Percentiles rank a stretch among this genome's conserved stretches.
Conservation (phyloP, 768 basidiomycete genomes). For the Collybiopsis confluens region DNA sequence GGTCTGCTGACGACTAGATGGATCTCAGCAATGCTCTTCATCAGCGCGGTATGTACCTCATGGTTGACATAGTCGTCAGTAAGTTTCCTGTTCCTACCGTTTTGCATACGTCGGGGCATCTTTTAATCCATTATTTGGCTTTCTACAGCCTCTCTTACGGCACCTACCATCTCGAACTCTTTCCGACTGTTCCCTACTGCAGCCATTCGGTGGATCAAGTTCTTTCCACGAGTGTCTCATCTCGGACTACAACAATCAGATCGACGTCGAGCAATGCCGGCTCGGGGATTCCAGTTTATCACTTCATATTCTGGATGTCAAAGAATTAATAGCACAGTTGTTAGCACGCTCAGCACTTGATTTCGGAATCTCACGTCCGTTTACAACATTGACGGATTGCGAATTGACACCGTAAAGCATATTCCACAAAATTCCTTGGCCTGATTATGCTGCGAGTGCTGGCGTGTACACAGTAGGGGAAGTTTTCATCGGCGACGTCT, state of each 20-base stretch:
- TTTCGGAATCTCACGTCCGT: constrained; percentile 48
- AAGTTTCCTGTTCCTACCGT: no score
- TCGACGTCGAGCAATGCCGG: constrained; percentile 64
- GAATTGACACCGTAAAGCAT: constrained; percentile 63
- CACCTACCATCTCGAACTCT: no score
- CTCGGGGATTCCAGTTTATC: constrained; percentile 62
- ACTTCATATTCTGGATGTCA: constrained; percentile 68
- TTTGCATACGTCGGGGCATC: no score
- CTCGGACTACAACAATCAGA: constrained; percentile 55
- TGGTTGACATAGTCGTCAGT: constrained; percentile 78
- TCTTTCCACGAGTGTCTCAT: constrained; percentile 66
- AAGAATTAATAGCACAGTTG: constrained; percentile 52
- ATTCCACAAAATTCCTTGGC: constrained; percentile 65
- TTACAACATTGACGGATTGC: constrained; percentile 64
- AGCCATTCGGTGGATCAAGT: constrained; percentile 21
- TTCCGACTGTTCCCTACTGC: constrained; percentile 22
- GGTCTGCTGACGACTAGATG: constrained; percentile 68
- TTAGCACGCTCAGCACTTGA: constrained; percentile 52
- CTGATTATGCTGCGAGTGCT: constrained; percentile 51
- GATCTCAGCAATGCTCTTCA: constrained; percentile 63
- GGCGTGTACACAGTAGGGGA: constrained; percentile 75
- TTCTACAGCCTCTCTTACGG: no score
- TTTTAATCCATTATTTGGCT: no score
- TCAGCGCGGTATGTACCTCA: constrained; percentile 55
- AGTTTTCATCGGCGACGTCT: constrained; percentile 4